These are phyloP conservation scores for Alnus rubra DNA, from an alignment of 306 rosid species.

Conservation along the genomic window DNA sequence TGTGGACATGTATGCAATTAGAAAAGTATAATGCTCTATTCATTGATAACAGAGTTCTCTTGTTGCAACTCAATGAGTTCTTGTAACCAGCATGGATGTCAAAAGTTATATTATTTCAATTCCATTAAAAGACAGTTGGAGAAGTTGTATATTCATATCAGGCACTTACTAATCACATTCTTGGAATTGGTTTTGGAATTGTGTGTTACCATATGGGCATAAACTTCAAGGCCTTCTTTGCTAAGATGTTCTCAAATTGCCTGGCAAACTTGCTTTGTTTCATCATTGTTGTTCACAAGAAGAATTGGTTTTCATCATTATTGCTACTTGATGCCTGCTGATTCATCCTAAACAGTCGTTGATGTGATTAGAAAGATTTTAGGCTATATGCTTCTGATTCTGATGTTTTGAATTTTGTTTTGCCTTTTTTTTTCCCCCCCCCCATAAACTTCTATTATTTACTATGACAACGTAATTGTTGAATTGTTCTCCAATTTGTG, in stretches of 20 bases:
- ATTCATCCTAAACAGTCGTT: conserved; percentile 5
- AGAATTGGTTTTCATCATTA: neutral
- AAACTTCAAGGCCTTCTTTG: neutral
- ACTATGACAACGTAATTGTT: conserved; percentile 4
- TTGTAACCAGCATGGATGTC: no score
- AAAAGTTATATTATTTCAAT: neutral
- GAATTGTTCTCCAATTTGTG: conserved; percentile 23
- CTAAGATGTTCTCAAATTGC: neutral
- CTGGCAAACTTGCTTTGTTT: neutral
- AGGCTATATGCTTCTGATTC: conserved; percentile 6
- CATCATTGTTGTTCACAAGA: neutral
- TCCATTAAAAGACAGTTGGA: neutral
- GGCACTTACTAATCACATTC: neutral
- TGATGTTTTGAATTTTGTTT: conserved; percentile 13
- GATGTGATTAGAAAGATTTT: neutral
- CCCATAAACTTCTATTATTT: neutral
- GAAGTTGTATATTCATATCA: neutral
- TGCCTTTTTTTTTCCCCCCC: neutral
- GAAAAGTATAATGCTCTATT: neutral
- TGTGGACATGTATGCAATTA: neutral
- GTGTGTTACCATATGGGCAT: neutral
- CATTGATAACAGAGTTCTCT: neutral
- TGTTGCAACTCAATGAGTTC: no score
- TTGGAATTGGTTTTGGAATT: neutral
- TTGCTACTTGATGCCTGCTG: neutral